Base-by-base conservation (phyloP, 176 grass and related monocot species). In the Carex kokanica region DNA sequence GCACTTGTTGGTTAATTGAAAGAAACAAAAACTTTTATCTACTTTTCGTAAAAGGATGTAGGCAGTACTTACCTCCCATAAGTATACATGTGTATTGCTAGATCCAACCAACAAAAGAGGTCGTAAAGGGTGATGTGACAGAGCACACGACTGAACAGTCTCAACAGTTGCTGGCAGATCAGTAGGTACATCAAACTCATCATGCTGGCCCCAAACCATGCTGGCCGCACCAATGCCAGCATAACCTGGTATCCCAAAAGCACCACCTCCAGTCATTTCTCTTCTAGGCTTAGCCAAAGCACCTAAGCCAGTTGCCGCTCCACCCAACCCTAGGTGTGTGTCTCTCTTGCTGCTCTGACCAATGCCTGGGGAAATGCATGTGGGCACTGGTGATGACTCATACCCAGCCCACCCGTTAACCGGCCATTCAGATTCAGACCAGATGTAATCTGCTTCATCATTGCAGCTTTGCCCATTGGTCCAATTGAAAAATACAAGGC, bases 241-340 rank as follows among this genome's bases (percentile, higher is more conserved):
- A 79, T 98, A 98, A 83, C 95, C 95, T 88, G 95, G 95, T 85
- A 98, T 90, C 78, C 95, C 95, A 91, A 98, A 98, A 74, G 92
- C 92, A 78, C 95, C 90, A 68, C 95, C 95, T 62, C 95, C 95
- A 20, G 92, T 98, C 74, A 94, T 65, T 67, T 94, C 94, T 90
- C 80, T 94, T 86, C 90, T 88, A 80, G 94, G 91, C 87, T 86
- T 94, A 86, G 88, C 90, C 85, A 90, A 94, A 36, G 90, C 87
- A 74, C 88, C 69, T 71, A 90, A 81, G 66, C 88, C 85, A 62
- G 86, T 85, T 85, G 85, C 87, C 10, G 74, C 68, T 74, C 90
- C 90, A 84, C 80, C 82, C 83, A 91, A 91, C 56, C 90, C 87
- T 79, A 90, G 82, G 64, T 87, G 92, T 24, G 87, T 34, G 23